Evolutionary conservation across 768 basidiomycete genomes (phyloP).

Genomic region (Naematelia encephala): DNA sequence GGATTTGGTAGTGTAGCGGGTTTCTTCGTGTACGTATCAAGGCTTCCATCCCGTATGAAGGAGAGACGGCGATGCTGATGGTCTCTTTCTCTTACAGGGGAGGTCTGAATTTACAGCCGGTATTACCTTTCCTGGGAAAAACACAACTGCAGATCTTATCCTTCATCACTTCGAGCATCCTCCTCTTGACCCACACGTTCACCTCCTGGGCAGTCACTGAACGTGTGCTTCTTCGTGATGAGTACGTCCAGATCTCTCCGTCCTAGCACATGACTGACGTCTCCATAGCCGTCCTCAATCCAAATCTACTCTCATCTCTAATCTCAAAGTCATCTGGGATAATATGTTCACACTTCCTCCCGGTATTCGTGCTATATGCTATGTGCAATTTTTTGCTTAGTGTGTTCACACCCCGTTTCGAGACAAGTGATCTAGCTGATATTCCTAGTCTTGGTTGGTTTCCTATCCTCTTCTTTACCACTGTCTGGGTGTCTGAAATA

Average conservation of each 20-base stretch:
- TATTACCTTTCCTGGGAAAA: constrained; percentile 71
- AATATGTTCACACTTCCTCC: constrained; percentile 68
- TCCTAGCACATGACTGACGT: background rate
- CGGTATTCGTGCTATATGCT: constrained; percentile 68
- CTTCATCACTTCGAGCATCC: constrained; percentile 65
- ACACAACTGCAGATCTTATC: constrained; percentile 79
- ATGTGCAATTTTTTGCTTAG: constrained; percentile 57
- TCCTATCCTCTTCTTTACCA: constrained; percentile 82
- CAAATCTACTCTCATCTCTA: constrained; percentile 45
- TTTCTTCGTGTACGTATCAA: constrained; percentile 75
- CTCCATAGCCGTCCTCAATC: constrained; percentile 35
- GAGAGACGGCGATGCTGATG: too few species aligned
- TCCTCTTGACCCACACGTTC: constrained; percentile 64
- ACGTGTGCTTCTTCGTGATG: constrained; percentile 61
- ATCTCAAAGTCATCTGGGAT: constrained; percentile 65
- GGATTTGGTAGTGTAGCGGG: constrained; percentile 80
- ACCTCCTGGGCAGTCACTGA: constrained; percentile 61
- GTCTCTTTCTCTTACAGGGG: constrained; percentile 57
- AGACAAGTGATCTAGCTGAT: constrained; percentile 55
- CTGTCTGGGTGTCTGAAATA: constrained; percentile 81
- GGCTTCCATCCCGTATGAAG: too few species aligned
- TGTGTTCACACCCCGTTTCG: constrained; percentile 9
- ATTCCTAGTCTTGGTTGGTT: constrained; percentile 91
- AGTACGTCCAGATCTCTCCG: constrained; percentile 42
- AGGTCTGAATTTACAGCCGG: constrained; percentile 67